Evolutionary conservation across 2,329 filamentous ascomycete species (phyloP), one percentile per base, ranked within the genome.

Genomic region (Aspergillus vadensis): DNA sequence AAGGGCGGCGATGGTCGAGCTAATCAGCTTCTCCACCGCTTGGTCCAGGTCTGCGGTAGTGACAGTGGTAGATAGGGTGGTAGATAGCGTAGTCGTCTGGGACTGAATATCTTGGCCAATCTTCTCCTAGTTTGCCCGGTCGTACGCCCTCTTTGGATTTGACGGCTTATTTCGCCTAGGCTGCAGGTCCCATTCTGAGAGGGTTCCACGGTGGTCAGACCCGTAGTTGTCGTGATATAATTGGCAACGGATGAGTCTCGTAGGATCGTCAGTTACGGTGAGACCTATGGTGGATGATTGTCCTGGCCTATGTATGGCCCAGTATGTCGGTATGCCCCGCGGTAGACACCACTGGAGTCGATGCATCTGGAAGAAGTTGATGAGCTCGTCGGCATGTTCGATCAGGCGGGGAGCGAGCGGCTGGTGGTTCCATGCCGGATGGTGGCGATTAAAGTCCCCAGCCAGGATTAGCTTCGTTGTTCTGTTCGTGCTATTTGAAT

Each of bases 191-290:
- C 58, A 69, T 58, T 69, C 58, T 5, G 67, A 68, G 58, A 68
- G 67, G 6, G 55, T 70, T 15, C 54, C 63, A 4, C 57, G 58
- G 49, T 70, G 60, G 60, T 68, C 63, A 0, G 65, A 70, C 17
- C 69, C 57, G 38, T 71, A 69, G 58, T 68, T 65, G 12, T 70
- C 64, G 38, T 64, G 61, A 58, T 71, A 69, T 1, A 70, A 63
- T 6, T 67, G 61, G 54, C 58, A 71, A 44, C 65, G 67, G 3
- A 70, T 44, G 14, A 71, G 57, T 9, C 49, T 59, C 12, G 36
- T 36, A 1, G 43, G 60, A 19, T 58, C 41, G 12, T 68, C 44
- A 0, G 61, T 68, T 2, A 69, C 41, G 6, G 62, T 67, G 0
- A 65, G 61, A 47, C 68, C 62, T 5, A 70, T 48, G 0, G 50